These are phyloP conservation scores for Xerocomus spinulosus DNA, from an alignment of 768 basidiomycete genomes.

Conservation along the genomic window DNA sequence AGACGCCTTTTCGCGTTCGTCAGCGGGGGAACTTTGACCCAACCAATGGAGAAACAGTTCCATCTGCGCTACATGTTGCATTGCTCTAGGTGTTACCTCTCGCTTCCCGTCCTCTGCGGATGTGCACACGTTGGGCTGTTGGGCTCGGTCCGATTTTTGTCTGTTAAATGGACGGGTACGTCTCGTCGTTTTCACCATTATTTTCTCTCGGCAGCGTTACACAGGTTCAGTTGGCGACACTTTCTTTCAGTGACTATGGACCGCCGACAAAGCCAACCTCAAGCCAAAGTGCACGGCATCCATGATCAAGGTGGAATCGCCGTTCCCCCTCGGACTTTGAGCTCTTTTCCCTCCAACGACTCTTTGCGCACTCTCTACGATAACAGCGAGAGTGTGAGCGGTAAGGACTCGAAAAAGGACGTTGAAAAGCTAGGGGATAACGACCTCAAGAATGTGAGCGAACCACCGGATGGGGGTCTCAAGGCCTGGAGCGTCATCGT, in stretches of 20 bases:
- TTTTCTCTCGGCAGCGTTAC: background rate
- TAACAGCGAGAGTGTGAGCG: background rate
- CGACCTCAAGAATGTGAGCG: constrained; percentile 15
- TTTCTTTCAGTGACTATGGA: too few species aligned
- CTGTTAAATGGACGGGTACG: background rate
- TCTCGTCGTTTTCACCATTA: too few species aligned
- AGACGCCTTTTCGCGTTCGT: background rate
- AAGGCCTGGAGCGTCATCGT: constrained; percentile 30
- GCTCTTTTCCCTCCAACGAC: background rate
- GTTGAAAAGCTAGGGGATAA: background rate
- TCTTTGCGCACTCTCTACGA: constrained; percentile 9
- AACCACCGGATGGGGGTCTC: constrained; percentile 26
- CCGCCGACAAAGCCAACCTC: background rate
- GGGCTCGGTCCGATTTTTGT: background rate
- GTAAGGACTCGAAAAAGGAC: constrained; percentile 11
- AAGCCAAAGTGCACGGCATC: background rate
- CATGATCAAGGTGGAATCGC: background rate
- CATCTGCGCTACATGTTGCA: too few species aligned
- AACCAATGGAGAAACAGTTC: background rate
- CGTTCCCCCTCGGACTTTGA: background rate
- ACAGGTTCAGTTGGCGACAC: too few species aligned
- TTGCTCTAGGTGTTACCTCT: background rate
- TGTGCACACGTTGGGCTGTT: background rate
- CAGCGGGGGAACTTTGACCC: background rate
- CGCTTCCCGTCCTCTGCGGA: background rate